Evolutionary conservation across 345 rosid genomes (phyloP).

Genomic region (Passiflora organensis): DNA sequence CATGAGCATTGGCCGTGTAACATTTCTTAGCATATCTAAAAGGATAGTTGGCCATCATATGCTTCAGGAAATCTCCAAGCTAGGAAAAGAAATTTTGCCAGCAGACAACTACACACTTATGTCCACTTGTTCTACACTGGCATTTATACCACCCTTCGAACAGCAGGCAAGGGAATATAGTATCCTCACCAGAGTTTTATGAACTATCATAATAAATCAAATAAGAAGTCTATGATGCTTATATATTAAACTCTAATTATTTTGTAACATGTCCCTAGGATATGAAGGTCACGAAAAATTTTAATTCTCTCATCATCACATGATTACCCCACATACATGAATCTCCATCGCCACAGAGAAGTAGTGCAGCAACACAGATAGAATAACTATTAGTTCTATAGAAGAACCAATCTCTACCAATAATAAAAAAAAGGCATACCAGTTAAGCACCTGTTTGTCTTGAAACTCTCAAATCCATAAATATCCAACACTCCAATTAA

Average conservation of each 20-base stretch:
- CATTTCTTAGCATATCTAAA: too few species aligned
- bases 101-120: not conserved
- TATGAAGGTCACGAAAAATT: too few species aligned
- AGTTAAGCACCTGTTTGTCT: conserved; percentile 98
- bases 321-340: not conserved
- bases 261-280: too few species aligned
- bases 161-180: too few species aligned
- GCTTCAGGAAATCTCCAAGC: not conserved
- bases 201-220: too few species aligned
- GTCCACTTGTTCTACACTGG: not conserved
- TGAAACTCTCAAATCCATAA: conserved; percentile 99
- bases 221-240: too few species aligned
- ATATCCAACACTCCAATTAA: conserved; percentile 97
- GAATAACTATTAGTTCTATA: conserved; percentile 17
- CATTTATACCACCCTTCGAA: too few species aligned
- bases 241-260: too few species aligned
- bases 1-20: too few species aligned
- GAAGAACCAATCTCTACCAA: conserved; percentile 32
- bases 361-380: conserved; percentile 11
- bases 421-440: conserved; percentile 53
- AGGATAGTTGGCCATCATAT: not conserved
- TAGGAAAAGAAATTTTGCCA: not conserved
- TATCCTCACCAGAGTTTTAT: too few species aligned
- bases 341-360: conserved; percentile 9
- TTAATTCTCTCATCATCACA: too few species aligned